Base-by-base conservation (phyloP, 257 asterid species). In the Jasminum sambac region DNA sequence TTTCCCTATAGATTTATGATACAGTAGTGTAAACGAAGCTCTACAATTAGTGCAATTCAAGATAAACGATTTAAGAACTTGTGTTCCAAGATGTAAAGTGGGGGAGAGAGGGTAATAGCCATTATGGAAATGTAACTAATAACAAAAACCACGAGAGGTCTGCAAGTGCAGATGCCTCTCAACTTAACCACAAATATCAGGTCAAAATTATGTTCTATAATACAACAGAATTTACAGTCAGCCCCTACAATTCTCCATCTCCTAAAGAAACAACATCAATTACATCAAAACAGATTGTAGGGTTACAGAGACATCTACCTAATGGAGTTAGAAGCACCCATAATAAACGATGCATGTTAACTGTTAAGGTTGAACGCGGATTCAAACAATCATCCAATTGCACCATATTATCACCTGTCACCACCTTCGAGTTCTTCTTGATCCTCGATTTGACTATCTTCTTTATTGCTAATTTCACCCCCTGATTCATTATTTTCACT, bases 361-460 rank as follows among this genome's bases (percentile, higher is more conserved):
- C n/a, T n/a, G n/a, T 44, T 44, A 44, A 4, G 55, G 55, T 44
- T 44, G 6, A 46, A 5, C 26, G 13, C n/a, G 24, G 25, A 24
- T 19, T 6, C 7, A 50, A 50, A n/a, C 11, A 50, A 17, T 5
- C 12, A 17, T 23, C 13, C 19, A 50, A 17, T 50, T 25, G 5
- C 19, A 50, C 26, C 26, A 40, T 72, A 64, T 19, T 21, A 41
- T 87, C 85, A 89, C 82, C 91, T 86, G 52, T 95, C 99, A 38
- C 93, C 96, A 0, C 89, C 96, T 77, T 95, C 99, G 0, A 89
- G 96, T 73, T 95, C 99, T 78, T 91, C 99, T 70, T 87, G 97
- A 80, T 95, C 99, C 71, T 95, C 99, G 73, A 91, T 90, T 71
- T 78, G 96, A 8, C 87, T 44, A 37, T 91, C 99, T 73, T 95